Evolutionary conservation across 169 alveolate genomes (phyloP).

Genomic region (Toxoplasma gondii): DNA sequence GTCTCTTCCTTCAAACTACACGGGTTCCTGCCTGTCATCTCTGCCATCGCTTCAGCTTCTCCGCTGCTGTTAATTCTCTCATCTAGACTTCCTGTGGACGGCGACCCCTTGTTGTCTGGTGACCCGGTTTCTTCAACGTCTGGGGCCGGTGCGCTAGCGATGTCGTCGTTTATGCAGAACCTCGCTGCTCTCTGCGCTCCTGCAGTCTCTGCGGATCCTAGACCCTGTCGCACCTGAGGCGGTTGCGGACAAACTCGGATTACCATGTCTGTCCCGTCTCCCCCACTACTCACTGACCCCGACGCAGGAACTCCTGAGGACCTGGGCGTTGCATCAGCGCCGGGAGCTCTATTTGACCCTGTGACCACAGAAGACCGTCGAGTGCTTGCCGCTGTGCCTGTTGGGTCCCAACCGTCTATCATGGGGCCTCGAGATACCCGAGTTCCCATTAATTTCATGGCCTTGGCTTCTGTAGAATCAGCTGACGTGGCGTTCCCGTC

Average conservation of each 20-base stretch:
- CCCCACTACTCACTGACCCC: not conserved
- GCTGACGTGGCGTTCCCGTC: not conserved
- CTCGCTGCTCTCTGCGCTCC: not conserved
- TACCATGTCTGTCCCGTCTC: not conserved
- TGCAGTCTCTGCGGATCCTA: not conserved
- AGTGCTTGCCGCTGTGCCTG: not conserved
- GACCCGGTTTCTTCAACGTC: no score
- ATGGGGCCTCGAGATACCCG: not conserved
- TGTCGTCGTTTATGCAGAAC: not conserved
- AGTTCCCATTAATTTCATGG: not conserved
- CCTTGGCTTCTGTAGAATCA: not conserved
- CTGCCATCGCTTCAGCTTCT: no score
- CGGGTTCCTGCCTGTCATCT: no score
- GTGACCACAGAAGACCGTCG: not conserved
- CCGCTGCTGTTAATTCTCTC: no score
- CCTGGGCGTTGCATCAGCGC: not conserved
- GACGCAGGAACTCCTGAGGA: not conserved
- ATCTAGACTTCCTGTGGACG: no score
- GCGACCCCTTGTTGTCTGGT: no score
- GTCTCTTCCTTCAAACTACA: no score
- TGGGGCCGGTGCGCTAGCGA: not conserved
- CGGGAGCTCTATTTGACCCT: not conserved
- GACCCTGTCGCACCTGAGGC: not conserved
- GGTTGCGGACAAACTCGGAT: not conserved
- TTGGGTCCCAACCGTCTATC: not conserved